Evolutionary conservation across 1,139 yeast species (phyloP).

Genomic region (Taphrina pruni): DNA sequence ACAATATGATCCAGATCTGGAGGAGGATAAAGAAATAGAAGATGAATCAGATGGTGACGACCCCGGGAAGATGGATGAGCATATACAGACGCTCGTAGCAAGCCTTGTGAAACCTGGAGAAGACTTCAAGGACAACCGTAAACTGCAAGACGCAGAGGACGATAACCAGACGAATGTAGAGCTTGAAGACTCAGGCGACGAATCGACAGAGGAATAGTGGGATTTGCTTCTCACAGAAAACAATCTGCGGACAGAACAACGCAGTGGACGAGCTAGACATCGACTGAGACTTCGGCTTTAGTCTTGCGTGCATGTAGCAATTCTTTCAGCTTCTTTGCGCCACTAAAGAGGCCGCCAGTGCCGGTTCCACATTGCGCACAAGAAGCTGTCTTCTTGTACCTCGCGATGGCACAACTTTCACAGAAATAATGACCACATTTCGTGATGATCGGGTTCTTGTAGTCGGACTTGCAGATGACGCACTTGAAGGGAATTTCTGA

Average conservation of each 20-base stretch:
- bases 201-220: background rate
- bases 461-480: slow-evolving; percentile 65
- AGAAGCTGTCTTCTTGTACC: slow-evolving; percentile 57
- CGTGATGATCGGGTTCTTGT: slow-evolving; percentile 65
- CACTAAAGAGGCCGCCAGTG: slow-evolving; percentile 62
- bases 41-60: background rate
- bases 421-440: slow-evolving; percentile 73
- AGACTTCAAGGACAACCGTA: slow-evolving; percentile 4
- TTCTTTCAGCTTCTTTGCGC: slow-evolving; percentile 48
- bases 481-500: slow-evolving; percentile 66
- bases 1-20: slow-evolving; percentile 1
- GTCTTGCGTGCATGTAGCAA: slow-evolving; percentile 3
- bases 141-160: background rate
- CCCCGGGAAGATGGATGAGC: background rate
- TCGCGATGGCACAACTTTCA: slow-evolving; percentile 63
- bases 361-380: slow-evolving; percentile 67
- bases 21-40: slow-evolving; percentile 3
- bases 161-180: background rate
- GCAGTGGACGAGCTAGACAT: background rate
- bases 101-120: slow-evolving; percentile 6
- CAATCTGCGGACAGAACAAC: background rate
- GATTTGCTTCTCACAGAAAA: background rate
- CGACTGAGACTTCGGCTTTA: background rate
- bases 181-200: background rate
- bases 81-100: background rate